Evolutionary conservation across 352 stramenopile genomes (phyloP).

Genomic region (Phytophthora pluvialis): DNA sequence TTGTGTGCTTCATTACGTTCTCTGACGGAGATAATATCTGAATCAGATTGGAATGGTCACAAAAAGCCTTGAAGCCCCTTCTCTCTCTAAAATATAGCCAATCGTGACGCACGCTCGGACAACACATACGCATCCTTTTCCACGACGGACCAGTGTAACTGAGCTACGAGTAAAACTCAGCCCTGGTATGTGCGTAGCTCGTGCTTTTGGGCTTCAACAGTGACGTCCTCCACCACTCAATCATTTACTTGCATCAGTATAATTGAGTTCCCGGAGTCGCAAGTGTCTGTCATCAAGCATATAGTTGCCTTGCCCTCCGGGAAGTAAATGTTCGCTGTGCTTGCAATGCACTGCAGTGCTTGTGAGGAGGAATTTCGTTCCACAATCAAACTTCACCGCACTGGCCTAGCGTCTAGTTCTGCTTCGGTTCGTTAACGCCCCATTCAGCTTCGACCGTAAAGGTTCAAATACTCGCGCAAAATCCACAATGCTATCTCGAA

Average conservation of each 20-base stretch:
- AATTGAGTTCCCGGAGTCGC: conserved; percentile 8
- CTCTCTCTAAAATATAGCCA: background rate
- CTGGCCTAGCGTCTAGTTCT: conserved; percentile 3
- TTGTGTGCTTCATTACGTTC: background rate
- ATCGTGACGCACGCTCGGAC: conserved; percentile 8
- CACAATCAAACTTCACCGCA: background rate
- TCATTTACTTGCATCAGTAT: conserved; percentile 19
- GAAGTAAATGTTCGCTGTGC: conserved; percentile 4
- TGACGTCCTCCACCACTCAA: background rate
- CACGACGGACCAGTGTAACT: conserved; percentile 27
- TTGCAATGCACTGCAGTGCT: conserved; percentile 3
- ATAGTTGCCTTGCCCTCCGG: conserved; percentile 1
- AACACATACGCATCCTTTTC: conserved; percentile 8
- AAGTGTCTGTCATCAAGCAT: conserved; percentile 17
- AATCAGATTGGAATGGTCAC: conserved; percentile 3
- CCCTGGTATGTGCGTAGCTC: conserved; percentile 17
- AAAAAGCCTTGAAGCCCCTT: conserved; percentile 1
- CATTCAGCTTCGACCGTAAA: conserved; percentile 19
- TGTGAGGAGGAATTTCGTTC: background rate
- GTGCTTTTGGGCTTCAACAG: conserved; percentile 12
- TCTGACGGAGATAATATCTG: background rate
- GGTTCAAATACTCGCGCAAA: conserved; percentile 20
- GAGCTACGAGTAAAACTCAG: conserved; percentile 13
- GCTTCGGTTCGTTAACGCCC: conserved; percentile 6
- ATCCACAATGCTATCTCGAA: conserved; percentile 27